Evolutionary conservation across 228 moss, liverwort and hornwort species (phyloP), one percentile per base, ranked within the genome.

Genomic region (Sphagnum fallax): DNA sequence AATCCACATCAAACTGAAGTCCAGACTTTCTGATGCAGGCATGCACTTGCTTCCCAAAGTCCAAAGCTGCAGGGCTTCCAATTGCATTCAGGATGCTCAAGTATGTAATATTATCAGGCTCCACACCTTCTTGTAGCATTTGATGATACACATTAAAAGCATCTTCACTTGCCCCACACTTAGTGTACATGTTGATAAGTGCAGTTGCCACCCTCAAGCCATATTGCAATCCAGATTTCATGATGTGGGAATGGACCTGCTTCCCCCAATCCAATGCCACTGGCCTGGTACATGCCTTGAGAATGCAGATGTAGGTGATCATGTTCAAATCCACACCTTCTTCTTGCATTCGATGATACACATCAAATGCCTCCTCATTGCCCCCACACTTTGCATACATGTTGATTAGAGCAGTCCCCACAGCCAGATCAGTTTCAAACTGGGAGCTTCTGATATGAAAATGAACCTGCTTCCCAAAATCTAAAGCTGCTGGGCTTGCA

Each of bases 1-100:
- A 51, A 6, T 52, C 13, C 13, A 67, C 67, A 16, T 51, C 52
- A 51, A 52, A 67, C 49, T 15, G 5, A 14, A 67, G 52, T 52
- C 67, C 67, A 52, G 67, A 15, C 4, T 52, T 52, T 16, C 51
- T 7, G 67, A 52, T 16, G n/a, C 50, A 16, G 15, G 52, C 12
- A 52, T 67, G 66, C 51, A 67, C 66, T 18, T 67, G 11, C 18
- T 67, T 67, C 51, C 66, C 66, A n/a, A 4, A 8, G 51, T 67
- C 66, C 66, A 67, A 18, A 51, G 51, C 51, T 67, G 52, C n/a
- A 11, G 51, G 66, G 66, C 52, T 16, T 8, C 16, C 16, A 52
- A 13, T 51, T 52, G 65, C 65, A 48, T 49, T 65, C 47, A 65
- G 48, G 65, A 65, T 65, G 65, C 65, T 65, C 48, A 65, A 51